Evolutionary conservation across 1,139 yeast genomes (phyloP).

Genomic region (Tardiomyces blankii): DNA sequence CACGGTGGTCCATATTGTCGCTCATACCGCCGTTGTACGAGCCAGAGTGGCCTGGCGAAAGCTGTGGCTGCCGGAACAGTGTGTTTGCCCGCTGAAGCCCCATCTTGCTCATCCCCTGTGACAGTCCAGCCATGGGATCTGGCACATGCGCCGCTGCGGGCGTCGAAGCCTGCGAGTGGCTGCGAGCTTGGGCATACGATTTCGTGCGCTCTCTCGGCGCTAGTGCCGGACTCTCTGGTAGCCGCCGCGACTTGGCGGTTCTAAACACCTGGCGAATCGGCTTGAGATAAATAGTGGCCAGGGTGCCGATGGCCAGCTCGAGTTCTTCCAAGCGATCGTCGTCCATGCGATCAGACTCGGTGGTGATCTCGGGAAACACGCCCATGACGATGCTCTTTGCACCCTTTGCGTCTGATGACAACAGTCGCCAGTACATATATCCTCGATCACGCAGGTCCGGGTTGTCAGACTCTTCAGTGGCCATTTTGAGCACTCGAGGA

Average conservation of each 20-base stretch:
- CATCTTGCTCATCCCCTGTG: background rate
- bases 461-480: slow-evolving; percentile 63
- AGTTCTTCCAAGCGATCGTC: slow-evolving; percentile 65
- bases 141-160: background rate
- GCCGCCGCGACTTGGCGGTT: slow-evolving; percentile 41
- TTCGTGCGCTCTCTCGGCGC: slow-evolving; percentile 19
- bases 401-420: slow-evolving; percentile 37
- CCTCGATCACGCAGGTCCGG: slow-evolving; percentile 88
- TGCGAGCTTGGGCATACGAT: background rate
- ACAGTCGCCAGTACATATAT: slow-evolving; percentile 71
- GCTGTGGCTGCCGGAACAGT: background rate
- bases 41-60: background rate
- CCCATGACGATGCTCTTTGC: slow-evolving; percentile 50
- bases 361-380: slow-evolving; percentile 49
- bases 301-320: slow-evolving; percentile 68
- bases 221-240: slow-evolving; percentile 58
- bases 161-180: background rate
- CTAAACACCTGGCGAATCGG: slow-evolving; percentile 76
- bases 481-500: slow-evolving; percentile 49
- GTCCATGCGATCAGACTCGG: slow-evolving; percentile 63
- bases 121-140: background rate
- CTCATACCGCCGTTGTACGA: background rate
- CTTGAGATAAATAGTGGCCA: slow-evolving; percentile 76
- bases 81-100: background rate
- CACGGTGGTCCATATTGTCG: background rate